Evolutionary conservation across 1,284 basidiomycete species (phyloP), one percentile per base, ranked within the genome.

Genomic region (Xerocomus nothofagi): DNA sequence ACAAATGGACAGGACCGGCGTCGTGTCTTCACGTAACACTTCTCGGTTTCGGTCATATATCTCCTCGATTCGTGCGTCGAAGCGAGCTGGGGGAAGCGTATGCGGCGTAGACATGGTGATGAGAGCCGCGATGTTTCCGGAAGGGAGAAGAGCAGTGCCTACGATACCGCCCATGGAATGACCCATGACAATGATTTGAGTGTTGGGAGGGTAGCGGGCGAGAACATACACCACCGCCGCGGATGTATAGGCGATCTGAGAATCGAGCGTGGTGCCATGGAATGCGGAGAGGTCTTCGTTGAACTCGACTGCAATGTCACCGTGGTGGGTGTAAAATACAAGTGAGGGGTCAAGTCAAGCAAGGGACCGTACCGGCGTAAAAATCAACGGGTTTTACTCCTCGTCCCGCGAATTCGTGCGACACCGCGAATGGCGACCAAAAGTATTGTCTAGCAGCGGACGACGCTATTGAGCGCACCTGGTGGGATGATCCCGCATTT

Each of bases 161-260:
- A 96, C 93, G 37, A 98, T 75, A 3, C 97, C 97, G n/a, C 97
- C 97, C 97, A 99, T 99, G 12, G 95, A 98, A 66, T 99, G 96
- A 0, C 89, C 96, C 59, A 98, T 73, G 49, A 99, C 67, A 29
- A 89, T 81, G 40, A 98, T 82, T 26, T 72, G 61, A 0, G 82
- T 89, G 30, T 73, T 66, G 2, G 73, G 56, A 1, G 81, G 82
- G 65, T 98, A 98, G 24, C 82, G 72, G 0, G 82, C 82, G 27
- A 93, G 79, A 45, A 99, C 87, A 57, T 90, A 91, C 5, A 74
- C 70, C 42, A 98, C 80, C 6, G 88, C 86, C 39, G 80, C 75
- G 24, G 81, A 77, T 15, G 92, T 79, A 68, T 92, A 99, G 15
- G 75, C 71, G 18, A 86, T 89, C 70, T 99, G 91, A 6, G 92